Conservation (phyloP, 441 rosid species). For the Eugenia klotzschiana region DNA sequence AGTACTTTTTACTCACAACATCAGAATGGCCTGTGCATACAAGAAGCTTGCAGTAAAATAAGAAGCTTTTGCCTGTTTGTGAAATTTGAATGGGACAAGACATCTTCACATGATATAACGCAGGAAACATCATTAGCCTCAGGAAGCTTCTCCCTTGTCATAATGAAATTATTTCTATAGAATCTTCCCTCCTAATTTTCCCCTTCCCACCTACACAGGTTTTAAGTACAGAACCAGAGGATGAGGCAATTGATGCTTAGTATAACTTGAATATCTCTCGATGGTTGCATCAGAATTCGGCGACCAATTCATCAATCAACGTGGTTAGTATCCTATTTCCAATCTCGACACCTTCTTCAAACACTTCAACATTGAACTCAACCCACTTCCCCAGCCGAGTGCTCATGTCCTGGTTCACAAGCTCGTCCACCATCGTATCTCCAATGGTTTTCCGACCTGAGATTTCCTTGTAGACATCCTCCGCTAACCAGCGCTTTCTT, state of each 20-base stretch:
- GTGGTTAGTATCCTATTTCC: slow-evolving; percentile 44
- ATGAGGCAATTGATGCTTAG: background rate
- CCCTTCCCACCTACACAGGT: background rate
- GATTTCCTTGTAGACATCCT: slow-evolving; percentile 41
- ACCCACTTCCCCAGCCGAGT: slow-evolving; percentile 48
- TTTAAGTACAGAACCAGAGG: background rate
- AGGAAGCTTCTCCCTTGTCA: background rate
- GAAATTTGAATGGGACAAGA: background rate
- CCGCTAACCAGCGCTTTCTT: slow-evolving; percentile 35
- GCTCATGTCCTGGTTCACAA: slow-evolving; percentile 71
- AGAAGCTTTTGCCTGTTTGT: background rate
- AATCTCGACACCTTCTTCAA: slow-evolving; percentile 50
- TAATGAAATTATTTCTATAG: background rate
- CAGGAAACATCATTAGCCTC: background rate
- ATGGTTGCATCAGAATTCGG: slow-evolving; percentile 22
- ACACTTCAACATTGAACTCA: slow-evolving; percentile 45
- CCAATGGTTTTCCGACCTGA: slow-evolving; percentile 36
- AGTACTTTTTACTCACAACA: background rate
- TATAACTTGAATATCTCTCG: background rate
- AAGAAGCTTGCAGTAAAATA: background rate
- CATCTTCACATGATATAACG: background rate
- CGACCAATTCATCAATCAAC: slow-evolving; percentile 62
- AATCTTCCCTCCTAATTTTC: background rate
- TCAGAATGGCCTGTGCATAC: background rate
- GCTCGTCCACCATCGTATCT: slow-evolving; percentile 64